These are phyloP conservation scores for Wickerhamiella qilinensis DNA, from an alignment of 805 yeast species.

Conservation along the genomic window DNA sequence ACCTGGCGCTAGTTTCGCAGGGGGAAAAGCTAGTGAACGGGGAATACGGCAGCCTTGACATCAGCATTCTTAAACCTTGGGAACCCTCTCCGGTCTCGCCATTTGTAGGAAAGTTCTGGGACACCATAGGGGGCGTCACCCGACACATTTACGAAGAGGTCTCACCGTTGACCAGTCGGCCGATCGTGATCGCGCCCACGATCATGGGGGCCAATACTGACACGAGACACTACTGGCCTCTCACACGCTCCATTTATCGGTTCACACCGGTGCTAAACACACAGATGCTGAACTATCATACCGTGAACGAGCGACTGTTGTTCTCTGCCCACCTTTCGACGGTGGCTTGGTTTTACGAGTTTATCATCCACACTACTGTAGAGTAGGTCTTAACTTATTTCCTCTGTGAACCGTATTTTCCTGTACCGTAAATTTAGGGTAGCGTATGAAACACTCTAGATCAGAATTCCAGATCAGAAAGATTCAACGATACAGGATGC, in stretches of 20 bases:
- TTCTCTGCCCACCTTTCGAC: slow-evolving; percentile 35
- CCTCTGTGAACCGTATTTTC: no score
- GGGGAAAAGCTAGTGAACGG: slow-evolving; percentile 22
- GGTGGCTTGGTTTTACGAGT: slow-evolving; percentile 20
- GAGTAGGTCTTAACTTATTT: no score
- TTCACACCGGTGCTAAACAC: slow-evolving; percentile 33
- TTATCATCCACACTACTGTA: slow-evolving; percentile 15
- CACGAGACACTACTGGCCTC: slow-evolving; percentile 46
- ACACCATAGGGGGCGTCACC: slow-evolving; percentile 42
- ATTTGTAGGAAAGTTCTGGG: slow-evolving; percentile 30
- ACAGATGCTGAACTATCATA: slow-evolving; percentile 30
- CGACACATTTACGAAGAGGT: slow-evolving; percentile 44
- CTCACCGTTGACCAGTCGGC: slow-evolving; percentile 17
- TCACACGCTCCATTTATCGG: slow-evolving; percentile 46
- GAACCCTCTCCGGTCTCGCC: slow-evolving; percentile 46
- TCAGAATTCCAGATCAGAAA: no score
- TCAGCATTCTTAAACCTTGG: slow-evolving; percentile 21
- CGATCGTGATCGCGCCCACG: slow-evolving; percentile 35
- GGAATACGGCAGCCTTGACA: slow-evolving; percentile 28
- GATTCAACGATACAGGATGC: no score
- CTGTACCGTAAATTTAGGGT: background rate
- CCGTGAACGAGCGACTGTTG: slow-evolving; percentile 42
- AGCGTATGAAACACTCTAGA: no score
- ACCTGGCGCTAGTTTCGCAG: slow-evolving; percentile 31
- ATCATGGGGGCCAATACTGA: slow-evolving; percentile 54